Evolutionary conservation across 2,329 filamentous ascomycete species (phyloP).

Genomic region (Aspergillus sp.): DNA sequence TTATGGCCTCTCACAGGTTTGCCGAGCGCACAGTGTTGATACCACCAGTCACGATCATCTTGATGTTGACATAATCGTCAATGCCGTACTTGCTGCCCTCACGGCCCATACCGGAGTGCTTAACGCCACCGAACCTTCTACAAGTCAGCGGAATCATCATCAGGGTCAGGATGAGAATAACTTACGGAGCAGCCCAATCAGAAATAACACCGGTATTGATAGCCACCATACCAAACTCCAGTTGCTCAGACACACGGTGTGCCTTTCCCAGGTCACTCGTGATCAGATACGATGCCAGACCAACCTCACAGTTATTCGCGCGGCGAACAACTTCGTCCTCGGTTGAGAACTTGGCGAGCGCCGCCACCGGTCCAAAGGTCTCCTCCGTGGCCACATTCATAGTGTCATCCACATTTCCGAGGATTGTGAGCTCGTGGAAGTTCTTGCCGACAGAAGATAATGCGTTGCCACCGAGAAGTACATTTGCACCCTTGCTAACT

Average conservation of each 20-base stretch:
- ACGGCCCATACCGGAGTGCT: constrained; percentile 74
- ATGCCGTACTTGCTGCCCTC: constrained; percentile 75
- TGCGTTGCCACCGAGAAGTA: constrained; percentile 71
- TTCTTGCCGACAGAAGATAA: constrained; percentile 72
- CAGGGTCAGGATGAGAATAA: background rate
- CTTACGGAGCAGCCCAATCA: constrained; percentile 48
- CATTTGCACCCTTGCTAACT: constrained; percentile 68
- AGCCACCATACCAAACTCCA: constrained; percentile 49
- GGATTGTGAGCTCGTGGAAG: constrained; percentile 84
- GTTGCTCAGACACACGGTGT: constrained; percentile 58
- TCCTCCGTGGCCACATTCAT: constrained; percentile 83
- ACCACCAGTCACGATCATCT: constrained; percentile 47
- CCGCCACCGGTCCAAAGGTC: constrained; percentile 89
- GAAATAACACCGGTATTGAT: constrained; percentile 69
- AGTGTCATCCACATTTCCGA: constrained; percentile 75
- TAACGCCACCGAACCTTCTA: constrained; percentile 70
- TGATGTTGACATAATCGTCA: constrained; percentile 70
- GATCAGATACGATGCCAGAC: constrained; percentile 89
- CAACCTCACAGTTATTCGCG: constrained; percentile 78
- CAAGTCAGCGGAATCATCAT: constrained; percentile 8
- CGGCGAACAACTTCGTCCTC: constrained; percentile 80
- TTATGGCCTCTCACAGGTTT: no score
- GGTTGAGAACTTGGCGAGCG: constrained; percentile 78
- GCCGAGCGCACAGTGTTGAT: background rate
- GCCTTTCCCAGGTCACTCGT: constrained; percentile 57